Base-by-base conservation (phyloP, 768 basidiomycete species). In the Gautieria morchelliformis region DNA sequence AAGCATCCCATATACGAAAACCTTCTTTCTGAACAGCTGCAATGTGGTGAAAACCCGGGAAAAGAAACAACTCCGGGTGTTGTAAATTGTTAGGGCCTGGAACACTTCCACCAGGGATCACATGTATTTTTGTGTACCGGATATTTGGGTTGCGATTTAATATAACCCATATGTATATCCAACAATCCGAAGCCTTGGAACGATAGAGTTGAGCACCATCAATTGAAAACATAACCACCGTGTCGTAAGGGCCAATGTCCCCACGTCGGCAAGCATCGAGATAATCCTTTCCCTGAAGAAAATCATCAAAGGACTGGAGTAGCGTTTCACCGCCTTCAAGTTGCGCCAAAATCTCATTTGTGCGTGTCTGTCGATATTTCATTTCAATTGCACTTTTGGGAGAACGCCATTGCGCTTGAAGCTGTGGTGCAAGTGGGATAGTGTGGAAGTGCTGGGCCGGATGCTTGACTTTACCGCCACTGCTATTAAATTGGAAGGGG, bases 1-100 rank as follows among this genome's bases (percentile, higher is more conserved):
- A 33, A 0, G 66, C 69, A 63, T 75, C 66, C 68, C 71, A 75
- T 17, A 73, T 63, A 6, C 19, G 14, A 15, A n/a, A n/a, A n/a
- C n/a, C n/a, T n/a, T n/a, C n/a, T n/a, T n/a, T n/a, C n/a, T n/a
- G n/a, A n/a, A n/a, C n/a, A n/a, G n/a, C n/a, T n/a, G n/a, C n/a
- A n/a, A n/a, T n/a, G n/a, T n/a, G n/a, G n/a, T n/a, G n/a, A n/a
- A n/a, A n/a, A n/a, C n/a, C n/a, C n/a, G n/a, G n/a, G n/a, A n/a
- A n/a, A n/a, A n/a, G n/a, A n/a, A n/a, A n/a, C n/a, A n/a, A n/a
- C n/a, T n/a, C n/a, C n/a, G n/a, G n/a, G n/a, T n/a, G n/a, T n/a
- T n/a, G n/a, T n/a, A n/a, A n/a, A n/a, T n/a, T n/a, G n/a, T n/a
- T n/a, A n/a, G n/a, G n/a, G n/a, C n/a, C n/a, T n/a, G n/a, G n/a